phyloP scores from a whole-genome alignment of 1,284 basidiomycete species.

The Calocybe gambosa region DNA sequence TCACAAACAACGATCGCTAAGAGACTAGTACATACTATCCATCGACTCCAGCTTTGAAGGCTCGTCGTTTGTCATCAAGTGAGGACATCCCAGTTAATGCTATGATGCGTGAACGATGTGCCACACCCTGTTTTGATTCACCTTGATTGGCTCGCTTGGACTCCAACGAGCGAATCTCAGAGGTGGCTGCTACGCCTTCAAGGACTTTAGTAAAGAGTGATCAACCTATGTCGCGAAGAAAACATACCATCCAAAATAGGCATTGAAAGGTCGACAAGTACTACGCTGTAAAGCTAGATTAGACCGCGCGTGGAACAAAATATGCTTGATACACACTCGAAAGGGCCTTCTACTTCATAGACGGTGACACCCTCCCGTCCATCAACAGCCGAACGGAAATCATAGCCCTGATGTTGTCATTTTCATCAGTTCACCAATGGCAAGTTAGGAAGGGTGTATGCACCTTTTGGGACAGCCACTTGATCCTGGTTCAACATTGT shows the following conservation, averaged over 20 bases:
- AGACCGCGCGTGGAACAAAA: constrained; percentile 8
- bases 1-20: background rate
- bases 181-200: constrained; percentile 75
- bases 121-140: constrained; percentile 9
- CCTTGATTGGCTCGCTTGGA: constrained; percentile 32
- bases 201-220: background rate
- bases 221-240: background rate
- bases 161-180: constrained; percentile 80
- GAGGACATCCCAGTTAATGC: constrained; percentile 93
- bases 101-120: constrained; percentile 60
- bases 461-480: constrained; percentile 76
- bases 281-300: constrained; percentile 45
- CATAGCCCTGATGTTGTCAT: constrained; percentile 54
- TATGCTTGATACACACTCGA: constrained; percentile 55
- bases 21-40: constrained; percentile 70
- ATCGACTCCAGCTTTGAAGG: constrained; percentile 90
- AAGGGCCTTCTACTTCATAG: constrained; percentile 61
- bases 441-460: background rate
- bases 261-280: constrained; percentile 91
- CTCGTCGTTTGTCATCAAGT: constrained; percentile 84
- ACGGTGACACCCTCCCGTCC: constrained; percentile 81
- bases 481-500: constrained; percentile 42
- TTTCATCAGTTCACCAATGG: background rate
- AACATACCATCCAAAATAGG: constrained; percentile 79
- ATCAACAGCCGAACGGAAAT: constrained; percentile 75